Evolutionary conservation across 208 protist genomes (phyloP).

Genomic region (Acanthamoeba culbertsoni): DNA sequence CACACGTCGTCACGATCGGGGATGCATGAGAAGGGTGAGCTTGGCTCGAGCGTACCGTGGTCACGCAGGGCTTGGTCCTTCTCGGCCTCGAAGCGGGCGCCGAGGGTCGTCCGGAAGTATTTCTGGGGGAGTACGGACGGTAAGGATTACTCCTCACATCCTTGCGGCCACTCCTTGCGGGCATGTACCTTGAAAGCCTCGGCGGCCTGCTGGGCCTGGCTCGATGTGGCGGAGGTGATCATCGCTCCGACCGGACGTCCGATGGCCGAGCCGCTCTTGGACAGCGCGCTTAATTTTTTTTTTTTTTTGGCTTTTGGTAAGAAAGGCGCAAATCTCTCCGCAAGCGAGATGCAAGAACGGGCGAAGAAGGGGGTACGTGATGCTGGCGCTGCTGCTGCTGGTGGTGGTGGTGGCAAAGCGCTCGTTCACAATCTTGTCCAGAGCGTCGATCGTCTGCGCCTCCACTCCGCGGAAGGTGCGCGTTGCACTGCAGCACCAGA

Average conservation of each 20-base stretch:
- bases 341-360: neutral
- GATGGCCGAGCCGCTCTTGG: neutral
- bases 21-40: neutral
- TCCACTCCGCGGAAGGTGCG: constrained; percentile 53
- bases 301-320: no score
- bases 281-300: neutral
- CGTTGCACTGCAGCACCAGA: neutral
- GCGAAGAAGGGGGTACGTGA: neutral
- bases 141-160: neutral
- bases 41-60: neutral
- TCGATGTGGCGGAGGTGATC: constrained; percentile 18
- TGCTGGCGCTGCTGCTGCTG: neutral
- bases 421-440: constrained; percentile 60
- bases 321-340: no score
- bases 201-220: constrained; percentile 16
- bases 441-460: constrained; percentile 48
- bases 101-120: constrained; percentile 51
- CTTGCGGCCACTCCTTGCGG: neutral
- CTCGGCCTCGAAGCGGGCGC: constrained; percentile 49
- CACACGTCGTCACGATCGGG: neutral
- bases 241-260: neutral
- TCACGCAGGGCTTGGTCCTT: constrained; percentile 35
- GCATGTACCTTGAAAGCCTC: constrained; percentile 44
- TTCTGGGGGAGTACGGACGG: neutral
- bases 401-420: neutral